A percentile compares a stretch with the other conserved stretches of the same genome.
phyloP scores from a whole-genome alignment of 495 filamentous ascomycete genomes.

The Penicillium samsonianum region DNA sequence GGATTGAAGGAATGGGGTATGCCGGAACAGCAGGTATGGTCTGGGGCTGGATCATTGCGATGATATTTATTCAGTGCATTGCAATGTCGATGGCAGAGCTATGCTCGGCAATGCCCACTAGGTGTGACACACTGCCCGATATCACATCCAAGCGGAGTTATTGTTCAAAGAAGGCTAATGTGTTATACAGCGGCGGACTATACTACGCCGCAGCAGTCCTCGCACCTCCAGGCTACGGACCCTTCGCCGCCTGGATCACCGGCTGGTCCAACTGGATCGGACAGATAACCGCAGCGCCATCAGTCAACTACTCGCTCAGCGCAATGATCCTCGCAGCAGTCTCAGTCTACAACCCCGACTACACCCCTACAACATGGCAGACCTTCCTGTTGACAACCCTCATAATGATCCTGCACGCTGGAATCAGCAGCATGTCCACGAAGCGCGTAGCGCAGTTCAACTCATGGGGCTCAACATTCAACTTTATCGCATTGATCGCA shows the following conservation, averaged over 20 bases:
- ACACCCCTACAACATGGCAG: slow-evolving; percentile 66
- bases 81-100: slow-evolving; percentile 68
- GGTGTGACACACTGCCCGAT: slow-evolving; percentile 27
- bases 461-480: slow-evolving; percentile 72
- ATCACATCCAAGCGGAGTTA: background rate
- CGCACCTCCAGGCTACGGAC: slow-evolving; percentile 74
- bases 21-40: slow-evolving; percentile 81
- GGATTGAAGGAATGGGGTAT: slow-evolving; percentile 65
- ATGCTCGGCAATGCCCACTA: slow-evolving; percentile 68
- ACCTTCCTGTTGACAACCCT: slow-evolving; percentile 68
- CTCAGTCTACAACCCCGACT: slow-evolving; percentile 67
- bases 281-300: slow-evolving; percentile 71
- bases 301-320: slow-evolving; percentile 60
- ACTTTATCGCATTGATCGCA: slow-evolving; percentile 66
- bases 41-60: slow-evolving; percentile 79
- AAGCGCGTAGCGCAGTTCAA: slow-evolving; percentile 76
- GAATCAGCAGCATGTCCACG: slow-evolving; percentile 74
- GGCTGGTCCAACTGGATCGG: slow-evolving; percentile 78
- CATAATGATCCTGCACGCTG: slow-evolving; percentile 69
- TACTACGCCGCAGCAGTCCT: slow-evolving; percentile 80
- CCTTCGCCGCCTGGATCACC: slow-evolving; percentile 72
- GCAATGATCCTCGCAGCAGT: slow-evolving; percentile 74
- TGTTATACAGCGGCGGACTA: slow-evolving; percentile 60
- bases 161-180: slow-evolving; percentile 20
- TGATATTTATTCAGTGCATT: slow-evolving; percentile 73